Conservation (phyloP, 2,329 filamentous ascomycete species). For the Penicillium sclerotigenum region DNA sequence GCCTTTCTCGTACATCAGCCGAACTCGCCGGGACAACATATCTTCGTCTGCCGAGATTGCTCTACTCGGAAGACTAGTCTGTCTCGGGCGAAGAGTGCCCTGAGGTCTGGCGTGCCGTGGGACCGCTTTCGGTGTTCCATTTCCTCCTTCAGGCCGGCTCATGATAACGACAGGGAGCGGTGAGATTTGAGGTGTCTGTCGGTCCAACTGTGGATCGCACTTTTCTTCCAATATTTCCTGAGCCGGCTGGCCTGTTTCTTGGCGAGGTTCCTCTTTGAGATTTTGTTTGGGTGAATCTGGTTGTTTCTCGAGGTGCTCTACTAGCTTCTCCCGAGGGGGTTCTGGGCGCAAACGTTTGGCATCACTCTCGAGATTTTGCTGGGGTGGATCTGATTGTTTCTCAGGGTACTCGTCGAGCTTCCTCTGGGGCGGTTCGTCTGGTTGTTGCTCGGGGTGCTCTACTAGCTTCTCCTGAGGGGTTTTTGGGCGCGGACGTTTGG, state of each 20-base stretch:
- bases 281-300: conserved; percentile 3
- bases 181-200: conserved; percentile 18
- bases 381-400: conserved; percentile 4
- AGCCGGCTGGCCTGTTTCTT: conserved; percentile 2
- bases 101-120: conserved; percentile 32
- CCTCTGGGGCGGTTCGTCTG: neutral
- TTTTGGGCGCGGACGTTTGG: conserved; percentile 32
- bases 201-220: conserved; percentile 7
- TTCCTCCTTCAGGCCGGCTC: conserved; percentile 16
- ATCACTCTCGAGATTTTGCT: conserved; percentile 10
- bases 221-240: conserved; percentile 5
- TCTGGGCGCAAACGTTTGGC: too few species aligned
- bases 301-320: too few species aligned
- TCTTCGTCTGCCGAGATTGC: conserved; percentile 63
- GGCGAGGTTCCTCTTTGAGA: conserved; percentile 6
- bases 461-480: conserved; percentile 21
- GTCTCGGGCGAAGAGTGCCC: conserved; percentile 39
- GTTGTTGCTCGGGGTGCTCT: conserved; percentile 6
- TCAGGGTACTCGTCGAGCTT: neutral
- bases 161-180: conserved; percentile 10
- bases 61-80: conserved; percentile 41
- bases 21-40: conserved; percentile 59
- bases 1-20: conserved; percentile 62
- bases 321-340: too few species aligned
- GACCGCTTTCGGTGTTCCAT: conserved; percentile 22